phyloP scores from a whole-genome alignment of 2,329 filamentous ascomycete species.

The Lecanicillium sp. region DNA sequence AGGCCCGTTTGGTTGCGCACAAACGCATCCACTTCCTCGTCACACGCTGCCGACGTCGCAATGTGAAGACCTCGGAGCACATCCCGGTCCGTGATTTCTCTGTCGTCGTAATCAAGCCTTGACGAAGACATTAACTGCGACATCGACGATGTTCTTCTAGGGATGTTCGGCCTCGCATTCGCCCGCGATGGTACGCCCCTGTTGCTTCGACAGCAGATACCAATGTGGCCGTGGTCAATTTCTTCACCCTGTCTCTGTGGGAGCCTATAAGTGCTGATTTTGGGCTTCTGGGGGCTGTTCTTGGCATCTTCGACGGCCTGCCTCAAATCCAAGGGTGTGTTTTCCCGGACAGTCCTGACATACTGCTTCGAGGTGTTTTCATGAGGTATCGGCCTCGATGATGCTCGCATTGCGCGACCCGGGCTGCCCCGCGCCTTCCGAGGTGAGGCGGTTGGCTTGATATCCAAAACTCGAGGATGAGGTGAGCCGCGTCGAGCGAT shows the following conservation, averaged over 20 bases:
- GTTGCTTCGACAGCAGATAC: constrained; percentile 14
- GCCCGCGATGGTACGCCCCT: constrained; percentile 22
- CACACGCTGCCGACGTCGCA: constrained; percentile 50
- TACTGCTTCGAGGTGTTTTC: constrained; percentile 9
- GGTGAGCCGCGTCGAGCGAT: background rate
- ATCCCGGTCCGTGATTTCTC: constrained; percentile 41
- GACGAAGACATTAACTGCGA: constrained; percentile 18
- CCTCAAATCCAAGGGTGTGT: background rate
- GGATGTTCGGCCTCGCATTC: constrained; percentile 28
- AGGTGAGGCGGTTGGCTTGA: background rate
- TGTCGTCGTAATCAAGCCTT: constrained; percentile 29
- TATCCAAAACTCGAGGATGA: background rate
- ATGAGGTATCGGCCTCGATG: constrained; percentile 1
- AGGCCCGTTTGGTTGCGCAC: constrained; percentile 47
- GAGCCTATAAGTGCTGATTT: background rate
- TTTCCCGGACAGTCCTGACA: background rate
- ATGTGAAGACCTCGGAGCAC: constrained; percentile 50
- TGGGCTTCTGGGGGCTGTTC: background rate
- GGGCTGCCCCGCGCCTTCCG: background rate
- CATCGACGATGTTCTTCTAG: constrained; percentile 31
- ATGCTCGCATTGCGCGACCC: background rate
- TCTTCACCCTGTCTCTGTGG: background rate
- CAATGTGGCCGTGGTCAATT: constrained; percentile 18
- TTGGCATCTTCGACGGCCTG: background rate
- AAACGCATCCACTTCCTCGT: constrained; percentile 47